A percentile compares a stretch with the other conserved stretches of the same genome.
Evolutionary conservation across 345 rosid genomes (phyloP).

Genomic region (Turnera subulata): DNA sequence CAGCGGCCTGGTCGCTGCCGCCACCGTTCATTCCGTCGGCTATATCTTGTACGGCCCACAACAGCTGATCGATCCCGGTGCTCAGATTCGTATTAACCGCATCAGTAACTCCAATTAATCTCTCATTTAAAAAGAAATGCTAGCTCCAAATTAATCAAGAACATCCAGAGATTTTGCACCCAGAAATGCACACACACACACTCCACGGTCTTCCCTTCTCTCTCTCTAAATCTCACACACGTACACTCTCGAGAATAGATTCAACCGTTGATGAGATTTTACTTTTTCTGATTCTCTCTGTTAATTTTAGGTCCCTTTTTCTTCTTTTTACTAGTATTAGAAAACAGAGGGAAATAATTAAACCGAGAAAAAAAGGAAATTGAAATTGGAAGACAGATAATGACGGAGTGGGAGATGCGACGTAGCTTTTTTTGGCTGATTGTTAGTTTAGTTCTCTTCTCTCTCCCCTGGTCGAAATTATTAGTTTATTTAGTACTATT

Average conservation of each 20-base stretch:
- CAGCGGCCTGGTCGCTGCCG: slow-evolving; percentile 17
- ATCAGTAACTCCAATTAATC: not conserved
- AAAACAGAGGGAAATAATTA: not conserved
- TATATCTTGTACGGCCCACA: not conserved
- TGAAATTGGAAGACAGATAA: slow-evolving; percentile 10
- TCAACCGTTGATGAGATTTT: slow-evolving; percentile 5
- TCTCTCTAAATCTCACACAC: slow-evolving; percentile 5
- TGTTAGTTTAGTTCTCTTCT: not conserved
- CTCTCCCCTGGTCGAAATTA: no score
- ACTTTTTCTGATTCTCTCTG: slow-evolving; percentile 7
- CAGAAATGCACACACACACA: not conserved
- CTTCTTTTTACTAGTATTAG: not conserved
- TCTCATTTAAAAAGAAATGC: not conserved
- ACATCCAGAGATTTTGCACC: slow-evolving; percentile 6
- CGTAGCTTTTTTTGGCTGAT: slow-evolving; percentile 6
- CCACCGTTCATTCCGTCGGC: slow-evolving; percentile 7
- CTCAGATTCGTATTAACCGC: not conserved
- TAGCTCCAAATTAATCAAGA: slow-evolving; percentile 3
- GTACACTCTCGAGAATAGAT: not conserved
- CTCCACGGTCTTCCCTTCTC: not conserved
- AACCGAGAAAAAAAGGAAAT: not conserved
- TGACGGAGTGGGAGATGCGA: slow-evolving; percentile 8
- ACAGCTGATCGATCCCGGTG: not conserved
- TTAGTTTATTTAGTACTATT: no score
- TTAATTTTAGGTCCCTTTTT: not conserved